Conservation (phyloP, 176 grass and related monocot genomes). For the Neostapfia colusana region DNA sequence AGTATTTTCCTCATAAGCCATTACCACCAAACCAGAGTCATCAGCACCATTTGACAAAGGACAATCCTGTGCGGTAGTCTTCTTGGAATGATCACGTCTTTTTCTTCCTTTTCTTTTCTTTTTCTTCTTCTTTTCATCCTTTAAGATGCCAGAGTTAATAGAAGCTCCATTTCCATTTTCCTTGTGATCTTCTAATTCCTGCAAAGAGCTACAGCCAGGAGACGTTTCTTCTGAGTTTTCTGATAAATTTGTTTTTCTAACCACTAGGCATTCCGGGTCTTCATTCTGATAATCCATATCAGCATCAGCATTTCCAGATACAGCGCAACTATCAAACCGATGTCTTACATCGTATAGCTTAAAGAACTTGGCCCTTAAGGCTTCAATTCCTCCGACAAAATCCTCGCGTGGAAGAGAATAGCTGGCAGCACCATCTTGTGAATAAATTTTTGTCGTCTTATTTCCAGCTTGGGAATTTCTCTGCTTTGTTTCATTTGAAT, state of each 20-base stretch:
- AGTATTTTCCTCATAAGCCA: constrained; percentile 19
- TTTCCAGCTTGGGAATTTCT: constrained; percentile 31
- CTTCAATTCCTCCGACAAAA: constrained; percentile 18
- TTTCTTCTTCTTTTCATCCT: constrained; percentile 23
- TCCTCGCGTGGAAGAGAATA: neutral
- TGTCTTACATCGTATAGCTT: constrained; percentile 12
- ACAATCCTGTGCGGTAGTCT: neutral
- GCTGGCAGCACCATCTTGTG: neutral
- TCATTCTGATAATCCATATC: constrained; percentile 20
- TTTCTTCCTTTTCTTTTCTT: constrained; percentile 21
- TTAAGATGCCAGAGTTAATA: constrained; percentile 25
- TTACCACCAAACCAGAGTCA: neutral
- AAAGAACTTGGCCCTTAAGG: constrained; percentile 22
- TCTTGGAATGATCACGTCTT: neutral
- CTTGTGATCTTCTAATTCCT: constrained; percentile 11
- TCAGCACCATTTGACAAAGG: constrained; percentile 2
- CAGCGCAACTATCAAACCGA: neutral
- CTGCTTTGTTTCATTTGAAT: constrained; percentile 21
- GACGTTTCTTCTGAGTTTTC: constrained; percentile 10
- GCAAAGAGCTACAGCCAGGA: neutral
- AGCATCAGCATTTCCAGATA: neutral
- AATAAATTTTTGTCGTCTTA: constrained; percentile 15
- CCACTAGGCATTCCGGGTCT: neutral
- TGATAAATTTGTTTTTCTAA: neutral
- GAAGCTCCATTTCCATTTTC: constrained; percentile 22